These are phyloP conservation scores for Cryptococcus hybrid DNA, from an alignment of 1,284 basidiomycete genomes.

Conservation along the genomic window DNA sequence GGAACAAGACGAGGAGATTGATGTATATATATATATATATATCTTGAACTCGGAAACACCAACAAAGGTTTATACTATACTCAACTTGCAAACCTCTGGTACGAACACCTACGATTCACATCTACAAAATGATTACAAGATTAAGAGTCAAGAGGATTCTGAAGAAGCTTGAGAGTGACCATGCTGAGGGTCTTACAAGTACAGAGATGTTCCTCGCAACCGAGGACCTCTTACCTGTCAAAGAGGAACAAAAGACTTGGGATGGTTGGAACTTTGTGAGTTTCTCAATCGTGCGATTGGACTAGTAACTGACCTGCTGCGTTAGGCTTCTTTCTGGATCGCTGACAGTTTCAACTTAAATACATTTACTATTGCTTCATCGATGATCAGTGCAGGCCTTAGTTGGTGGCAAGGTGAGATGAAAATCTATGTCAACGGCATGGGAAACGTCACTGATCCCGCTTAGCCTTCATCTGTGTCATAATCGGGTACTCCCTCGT, in stretches of 20 bases:
- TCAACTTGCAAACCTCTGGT: no score
- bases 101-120: no score
- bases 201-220: conserved; percentile 60
- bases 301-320: not conserved
- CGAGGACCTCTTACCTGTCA: conserved; percentile 38
- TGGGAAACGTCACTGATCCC: not conserved
- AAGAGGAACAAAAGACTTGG: conserved; percentile 42
- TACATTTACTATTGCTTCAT: conserved; percentile 59
- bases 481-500: conserved; percentile 72
- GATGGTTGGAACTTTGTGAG: conserved; percentile 34
- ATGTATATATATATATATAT: no score
- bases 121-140: no score
- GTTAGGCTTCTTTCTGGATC: conserved; percentile 60
- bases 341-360: conserved; percentile 78
- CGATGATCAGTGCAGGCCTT: conserved; percentile 70
- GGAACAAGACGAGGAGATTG: no score
- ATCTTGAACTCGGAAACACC: no score
- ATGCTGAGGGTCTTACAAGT: conserved; percentile 56
- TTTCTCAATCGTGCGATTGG: not conserved
- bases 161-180: conserved; percentile 55
- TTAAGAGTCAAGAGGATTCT: conserved; percentile 18
- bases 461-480: conserved; percentile 56
- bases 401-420: conserved; percentile 55
- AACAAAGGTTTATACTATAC: no score
- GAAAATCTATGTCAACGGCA: not conserved